Evolutionary conservation across 1,139 yeast species (phyloP), one percentile per base, ranked within the genome.

Genomic region (Yamadazyma taylorii): DNA sequence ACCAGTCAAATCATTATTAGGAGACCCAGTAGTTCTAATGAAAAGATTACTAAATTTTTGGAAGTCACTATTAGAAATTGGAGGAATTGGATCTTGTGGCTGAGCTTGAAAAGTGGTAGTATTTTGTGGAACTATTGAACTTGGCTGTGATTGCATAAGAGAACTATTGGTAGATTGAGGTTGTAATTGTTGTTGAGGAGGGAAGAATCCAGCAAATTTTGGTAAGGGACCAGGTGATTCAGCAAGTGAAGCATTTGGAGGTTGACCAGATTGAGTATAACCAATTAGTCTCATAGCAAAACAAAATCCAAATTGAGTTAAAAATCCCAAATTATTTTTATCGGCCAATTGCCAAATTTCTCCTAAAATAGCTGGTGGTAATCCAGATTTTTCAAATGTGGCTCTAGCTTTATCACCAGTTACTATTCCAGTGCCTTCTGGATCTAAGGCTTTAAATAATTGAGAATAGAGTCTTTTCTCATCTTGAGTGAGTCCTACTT

Each of bases 261-360:
- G 72, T 28, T 77, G 75, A 17, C 95, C 95, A 24, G 73, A 64
- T 64, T 94, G 98, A 33, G 88, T 83, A 56, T 88, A 86, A 19
- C 95, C 96, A 55, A 94, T 87, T 50, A 88, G 69, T 58, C 99
- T 77, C 79, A 92, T 75, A 21, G 97, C 96, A 39, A 80, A 74
- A 45, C 87, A 78, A 62, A 94, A 94, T 17, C 92, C 92, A 45
- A 76, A 73, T 55, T 83, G 89, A 49, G 86, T 84, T 48, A 94
- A 70, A 56, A 84, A 86, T 0, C 98, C 99, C 48, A 81, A 74
- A 62, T 88, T 89, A 45, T 81, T 82, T 14, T 78, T 75, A 63
- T 92, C 99, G 12, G 96, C 90, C 33, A 85, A 59, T 58, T 87
- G 94, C 98, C 98, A 94, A 43, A 94, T 83, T 59, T 89, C 95